These are phyloP conservation scores for Hyparrhenia diplandra DNA, from an alignment of 176 grass and related monocot species.

Conservation along the genomic window DNA sequence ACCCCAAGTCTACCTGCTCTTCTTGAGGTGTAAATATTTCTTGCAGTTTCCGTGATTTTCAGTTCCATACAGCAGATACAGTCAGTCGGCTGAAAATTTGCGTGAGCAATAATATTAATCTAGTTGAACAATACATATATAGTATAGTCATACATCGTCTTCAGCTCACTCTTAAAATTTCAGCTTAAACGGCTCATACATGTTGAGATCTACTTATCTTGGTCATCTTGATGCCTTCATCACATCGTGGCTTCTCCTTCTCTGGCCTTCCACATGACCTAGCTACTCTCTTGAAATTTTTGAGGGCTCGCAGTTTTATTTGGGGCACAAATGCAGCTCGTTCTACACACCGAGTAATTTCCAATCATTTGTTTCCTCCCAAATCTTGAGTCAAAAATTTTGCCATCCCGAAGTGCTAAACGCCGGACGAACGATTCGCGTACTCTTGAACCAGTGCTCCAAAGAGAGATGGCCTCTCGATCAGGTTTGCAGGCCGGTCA, in stretches of 20 bases:
- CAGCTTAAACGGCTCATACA: conserved; percentile 6
- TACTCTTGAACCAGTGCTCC: conserved; percentile 96
- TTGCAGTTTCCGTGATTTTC: background rate
- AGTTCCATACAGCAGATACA: background rate
- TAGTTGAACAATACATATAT: background rate
- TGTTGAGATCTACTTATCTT: background rate
- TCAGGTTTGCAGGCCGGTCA: conserved; percentile 63
- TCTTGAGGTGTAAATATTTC: background rate
- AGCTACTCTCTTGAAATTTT: background rate
- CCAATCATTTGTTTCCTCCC: background rate
- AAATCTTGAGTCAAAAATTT: conserved; percentile 17
- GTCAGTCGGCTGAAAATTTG: background rate
- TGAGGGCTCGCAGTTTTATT: background rate
- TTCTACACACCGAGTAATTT: background rate
- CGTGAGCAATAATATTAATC: background rate
- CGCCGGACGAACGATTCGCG: conserved; percentile 66
- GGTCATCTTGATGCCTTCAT: conserved; percentile 4
- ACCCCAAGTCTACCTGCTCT: background rate
- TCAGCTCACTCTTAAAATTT: background rate
- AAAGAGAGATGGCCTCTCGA: conserved; percentile 82
- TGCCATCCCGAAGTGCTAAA: conserved; percentile 37
- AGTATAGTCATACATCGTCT: background rate
- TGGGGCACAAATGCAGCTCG: background rate
- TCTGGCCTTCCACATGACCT: background rate
- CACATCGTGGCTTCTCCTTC: background rate